Evolutionary conservation across 495 filamentous ascomycete genomes (phyloP).

Genomic region (Aspergillus carlsbadensis): DNA sequence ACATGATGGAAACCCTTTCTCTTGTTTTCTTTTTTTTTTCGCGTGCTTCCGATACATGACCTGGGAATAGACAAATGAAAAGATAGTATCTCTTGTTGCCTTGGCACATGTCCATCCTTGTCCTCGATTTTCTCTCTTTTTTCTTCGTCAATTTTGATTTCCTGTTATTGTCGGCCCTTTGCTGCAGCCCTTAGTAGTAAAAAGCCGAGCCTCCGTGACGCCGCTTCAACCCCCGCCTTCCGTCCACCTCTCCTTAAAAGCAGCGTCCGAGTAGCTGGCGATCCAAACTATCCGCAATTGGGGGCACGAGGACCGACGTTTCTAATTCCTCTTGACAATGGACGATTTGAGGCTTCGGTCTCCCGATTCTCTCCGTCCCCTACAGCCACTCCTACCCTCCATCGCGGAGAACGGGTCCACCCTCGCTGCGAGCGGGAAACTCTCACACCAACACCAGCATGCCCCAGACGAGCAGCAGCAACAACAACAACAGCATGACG

Average conservation of each 20-base stretch:
- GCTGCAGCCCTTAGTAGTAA: not conserved
- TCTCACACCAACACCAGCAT: constrained; percentile 10
- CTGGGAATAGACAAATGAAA: constrained; percentile 4
- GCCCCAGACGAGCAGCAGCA: constrained; percentile 7
- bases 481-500: constrained; percentile 7
- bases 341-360: constrained; percentile 16
- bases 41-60: not conserved
- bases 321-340: constrained; percentile 1
- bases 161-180: not conserved
- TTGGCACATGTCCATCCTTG: not conserved
- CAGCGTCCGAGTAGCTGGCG: constrained; percentile 17
- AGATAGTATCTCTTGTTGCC: not conserved
- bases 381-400: constrained; percentile 22
- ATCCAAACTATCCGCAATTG: constrained; percentile 2
- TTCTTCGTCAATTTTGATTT: not conserved
- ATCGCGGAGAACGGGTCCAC: constrained; percentile 26
- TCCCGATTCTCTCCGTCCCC: constrained; percentile 16
- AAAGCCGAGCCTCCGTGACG: constrained; percentile 10
- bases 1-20: constrained; percentile 4
- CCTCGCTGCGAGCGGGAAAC: constrained; percentile 17
- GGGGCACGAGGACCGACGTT: not conserved
- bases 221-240: constrained; percentile 26
- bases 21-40: not conserved
- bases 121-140: not conserved
- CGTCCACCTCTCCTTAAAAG: constrained; percentile 17